These are phyloP conservation scores for Xylaria sp. DNA, from an alignment of 495 filamentous ascomycete species.

Conservation along the genomic window DNA sequence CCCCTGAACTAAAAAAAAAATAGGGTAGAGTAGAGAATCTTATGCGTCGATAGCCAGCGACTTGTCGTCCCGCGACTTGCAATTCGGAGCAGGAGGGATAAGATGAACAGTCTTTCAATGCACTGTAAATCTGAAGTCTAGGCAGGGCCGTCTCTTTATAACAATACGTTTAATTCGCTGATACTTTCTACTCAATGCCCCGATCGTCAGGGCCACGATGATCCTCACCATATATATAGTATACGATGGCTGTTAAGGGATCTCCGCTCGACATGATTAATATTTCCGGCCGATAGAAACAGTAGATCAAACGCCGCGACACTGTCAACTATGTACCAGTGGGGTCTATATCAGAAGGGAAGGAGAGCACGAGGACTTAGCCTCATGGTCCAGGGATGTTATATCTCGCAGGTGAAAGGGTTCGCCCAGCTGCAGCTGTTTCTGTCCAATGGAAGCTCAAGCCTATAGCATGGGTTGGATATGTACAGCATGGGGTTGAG, in stretches of 20 bases:
- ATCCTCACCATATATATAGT: slow-evolving; percentile 14
- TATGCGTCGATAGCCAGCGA: slow-evolving; percentile 27
- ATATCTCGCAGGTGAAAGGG: slow-evolving; percentile 7
- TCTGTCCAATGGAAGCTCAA: slow-evolving; percentile 5
- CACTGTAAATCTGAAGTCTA: slow-evolving; percentile 1
- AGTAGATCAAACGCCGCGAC: slow-evolving; percentile 20
- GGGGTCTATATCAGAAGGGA: slow-evolving; percentile 14
- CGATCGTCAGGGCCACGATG: not conserved
- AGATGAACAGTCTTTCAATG: not conserved
- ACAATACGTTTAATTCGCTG: not conserved
- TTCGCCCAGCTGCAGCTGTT: slow-evolving; percentile 4
- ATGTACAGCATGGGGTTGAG: not conserved
- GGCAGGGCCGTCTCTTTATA: slow-evolving; percentile 9
- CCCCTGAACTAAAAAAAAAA: slow-evolving; percentile 15
- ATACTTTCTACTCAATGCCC: not conserved
- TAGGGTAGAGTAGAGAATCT: slow-evolving; percentile 17
- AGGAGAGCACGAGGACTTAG: not conserved
- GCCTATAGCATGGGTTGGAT: slow-evolving; percentile 1
- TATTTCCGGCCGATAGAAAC: slow-evolving; percentile 13
- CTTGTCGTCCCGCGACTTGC: slow-evolving; percentile 42
- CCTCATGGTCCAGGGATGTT: slow-evolving; percentile 5
- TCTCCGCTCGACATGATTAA: slow-evolving; percentile 8
- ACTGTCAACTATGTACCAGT: slow-evolving; percentile 6
- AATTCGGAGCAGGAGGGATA: not conserved
- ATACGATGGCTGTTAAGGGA: not conserved